Evolutionary conservation across 331 rosid genomes (phyloP), one percentile per base, ranked within the genome.

Genomic region (Saraca asoca): DNA sequence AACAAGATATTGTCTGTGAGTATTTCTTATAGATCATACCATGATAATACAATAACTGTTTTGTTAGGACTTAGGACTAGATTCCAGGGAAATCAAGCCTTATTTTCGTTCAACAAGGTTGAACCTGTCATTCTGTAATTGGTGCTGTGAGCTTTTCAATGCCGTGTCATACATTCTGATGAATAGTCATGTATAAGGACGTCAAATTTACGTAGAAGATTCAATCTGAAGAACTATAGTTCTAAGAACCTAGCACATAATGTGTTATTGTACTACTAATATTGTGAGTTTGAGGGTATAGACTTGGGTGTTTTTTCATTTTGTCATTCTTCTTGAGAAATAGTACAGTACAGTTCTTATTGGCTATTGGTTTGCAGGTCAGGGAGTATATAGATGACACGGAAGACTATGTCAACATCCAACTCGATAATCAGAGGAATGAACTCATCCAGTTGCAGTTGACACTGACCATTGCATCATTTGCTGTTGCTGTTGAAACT

Each of bases 1-100:
- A 94, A 94, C 90, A 90, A 84, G 89, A 94, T 94, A 88, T 73
- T 90, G 73, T 94, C 95, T 38, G 99, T 93, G 75, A 89, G 96
- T 85, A 16, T 65, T 55, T 41, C 69, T 57, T 45, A 41, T 50
- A 68, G 10, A 49, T 37, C 16, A 18, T 9, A 49, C 41, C 46
- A 6, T 37, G 17, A 17, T 18, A 29, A 14, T 64, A 33, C 7
- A 46, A 62, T 12, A 29, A n/a, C 29, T 45, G 12, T 5, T 24
- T 45, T 37, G 7, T 19, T n/a, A 45, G 55, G 15, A 56, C 9
- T 13, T 29, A 45, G 55, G 15, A 56, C 12, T 57, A 51, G 39
- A 51, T 18, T 68, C 39, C 57, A 53, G 19, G 42, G 13, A 20
- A 54, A 20, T 72, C 64, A 33, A 33, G 66, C 24, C 7, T 20